phyloP scores from a whole-genome alignment of 257 asterid species.

The Lycium ferocissimum region DNA sequence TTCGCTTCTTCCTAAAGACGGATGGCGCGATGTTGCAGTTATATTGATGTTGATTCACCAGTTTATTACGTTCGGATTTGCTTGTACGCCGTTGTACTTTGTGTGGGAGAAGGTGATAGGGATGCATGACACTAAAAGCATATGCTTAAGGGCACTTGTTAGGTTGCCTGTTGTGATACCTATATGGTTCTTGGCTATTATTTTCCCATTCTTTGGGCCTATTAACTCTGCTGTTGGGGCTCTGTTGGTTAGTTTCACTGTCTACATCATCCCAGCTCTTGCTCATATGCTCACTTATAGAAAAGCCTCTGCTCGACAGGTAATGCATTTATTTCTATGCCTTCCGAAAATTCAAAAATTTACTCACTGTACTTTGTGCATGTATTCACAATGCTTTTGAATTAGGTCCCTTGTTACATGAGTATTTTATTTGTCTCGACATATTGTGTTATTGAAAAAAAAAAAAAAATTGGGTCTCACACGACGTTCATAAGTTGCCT shows the following conservation, averaged over 20 bases:
- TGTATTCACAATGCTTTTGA: no score
- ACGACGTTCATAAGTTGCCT: no score
- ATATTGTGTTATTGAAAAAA: no score
- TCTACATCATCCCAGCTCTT: slow-evolving; percentile 83
- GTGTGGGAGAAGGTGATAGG: slow-evolving; percentile 99
- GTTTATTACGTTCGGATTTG: slow-evolving; percentile 95
- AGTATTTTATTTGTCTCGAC: neutral
- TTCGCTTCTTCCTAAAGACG: slow-evolving; percentile 69
- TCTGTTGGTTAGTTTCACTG: slow-evolving; percentile 91
- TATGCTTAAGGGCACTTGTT: slow-evolving; percentile 82
- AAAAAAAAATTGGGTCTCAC: no score
- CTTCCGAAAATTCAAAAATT: neutral
- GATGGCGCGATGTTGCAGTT: slow-evolving; percentile 90
- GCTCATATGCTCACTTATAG: slow-evolving; percentile 94
- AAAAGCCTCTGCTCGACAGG: slow-evolving; percentile 82
- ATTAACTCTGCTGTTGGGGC: slow-evolving; percentile 95
- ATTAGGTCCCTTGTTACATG: neutral
- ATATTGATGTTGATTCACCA: slow-evolving; percentile 94
- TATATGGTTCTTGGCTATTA: slow-evolving; percentile 92
- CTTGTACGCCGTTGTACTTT: slow-evolving; percentile 89
- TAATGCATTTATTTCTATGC: slow-evolving; percentile 30
- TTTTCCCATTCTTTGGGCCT: slow-evolving; percentile 94
- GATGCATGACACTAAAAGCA: slow-evolving; percentile 87
- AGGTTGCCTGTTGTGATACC: slow-evolving; percentile 90
- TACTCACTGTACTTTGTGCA: no score